phyloP scores from a whole-genome alignment of 768 basidiomycete genomes.

The Strobilomyces echinocephalus region DNA sequence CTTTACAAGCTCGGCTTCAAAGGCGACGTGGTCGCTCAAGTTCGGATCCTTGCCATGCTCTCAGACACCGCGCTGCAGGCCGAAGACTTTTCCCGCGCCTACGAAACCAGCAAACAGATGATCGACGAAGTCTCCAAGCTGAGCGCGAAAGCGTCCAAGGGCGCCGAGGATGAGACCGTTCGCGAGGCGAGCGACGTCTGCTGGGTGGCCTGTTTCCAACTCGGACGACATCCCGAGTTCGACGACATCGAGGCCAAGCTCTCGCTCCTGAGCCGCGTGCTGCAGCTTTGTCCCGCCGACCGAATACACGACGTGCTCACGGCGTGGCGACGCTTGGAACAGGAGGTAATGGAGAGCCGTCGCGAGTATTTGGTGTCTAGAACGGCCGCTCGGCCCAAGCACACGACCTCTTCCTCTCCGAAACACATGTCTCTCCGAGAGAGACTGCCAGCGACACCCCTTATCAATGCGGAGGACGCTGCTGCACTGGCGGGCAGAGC shows the following conservation, averaged over 20 bases:
- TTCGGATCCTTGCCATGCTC: constrained; percentile 85
- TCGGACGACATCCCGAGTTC: constrained; percentile 80
- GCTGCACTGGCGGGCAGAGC: constrained; percentile 75
- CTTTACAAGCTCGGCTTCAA: constrained; percentile 81
- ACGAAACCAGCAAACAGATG: constrained; percentile 69
- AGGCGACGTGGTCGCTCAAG: constrained; percentile 67
- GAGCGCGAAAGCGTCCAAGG: constrained; percentile 29
- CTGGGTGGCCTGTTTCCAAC: constrained; percentile 86
- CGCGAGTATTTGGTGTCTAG: constrained; percentile 38
- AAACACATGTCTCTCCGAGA: constrained; percentile 52
- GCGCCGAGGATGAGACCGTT: constrained; percentile 37
- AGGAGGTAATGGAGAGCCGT: constrained; percentile 52
- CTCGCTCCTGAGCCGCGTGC: constrained; percentile 68
- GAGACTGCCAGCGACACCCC: constrained; percentile 61
- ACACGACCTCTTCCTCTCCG: constrained; percentile 18
- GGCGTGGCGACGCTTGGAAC: constrained; percentile 73
- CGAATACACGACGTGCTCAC: constrained; percentile 71
- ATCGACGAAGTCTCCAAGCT: constrained; percentile 55
- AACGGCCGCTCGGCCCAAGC: constrained; percentile 12
- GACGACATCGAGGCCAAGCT: constrained; percentile 63
- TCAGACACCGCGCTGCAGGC: constrained; percentile 79
- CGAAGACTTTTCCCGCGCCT: constrained; percentile 74
- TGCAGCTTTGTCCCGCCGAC: constrained; percentile 83
- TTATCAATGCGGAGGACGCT: constrained; percentile 71
- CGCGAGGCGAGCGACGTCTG: constrained; percentile 73